A percentile compares a stretch with the other conserved stretches of the same genome.
These are phyloP conservation scores for Xylaria castorea DNA, from an alignment of 495 filamentous ascomycete genomes.

Conservation along the genomic window DNA sequence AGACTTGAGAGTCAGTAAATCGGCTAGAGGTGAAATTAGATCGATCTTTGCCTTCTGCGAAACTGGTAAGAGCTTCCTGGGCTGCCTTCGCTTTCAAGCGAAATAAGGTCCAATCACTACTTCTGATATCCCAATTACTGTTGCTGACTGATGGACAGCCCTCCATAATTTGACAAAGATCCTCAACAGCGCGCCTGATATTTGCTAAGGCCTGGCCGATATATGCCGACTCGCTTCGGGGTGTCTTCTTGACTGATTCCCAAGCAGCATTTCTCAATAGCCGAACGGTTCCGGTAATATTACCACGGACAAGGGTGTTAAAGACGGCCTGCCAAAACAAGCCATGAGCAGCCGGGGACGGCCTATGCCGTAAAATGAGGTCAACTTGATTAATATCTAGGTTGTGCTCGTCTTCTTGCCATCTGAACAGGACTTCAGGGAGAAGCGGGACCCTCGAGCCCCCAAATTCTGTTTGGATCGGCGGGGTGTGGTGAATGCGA, in stretches of 20 bases:
- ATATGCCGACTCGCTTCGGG: constrained; percentile 67
- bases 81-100: constrained; percentile 71
- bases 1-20: constrained; percentile 41
- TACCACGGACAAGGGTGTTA: constrained; percentile 71
- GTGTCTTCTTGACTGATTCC: constrained; percentile 63
- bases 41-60: constrained; percentile 73
- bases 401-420: constrained; percentile 74
- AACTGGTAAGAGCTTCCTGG: constrained; percentile 69
- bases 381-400: constrained; percentile 65
- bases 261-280: constrained; percentile 77
- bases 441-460: constrained; percentile 54
- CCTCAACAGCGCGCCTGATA: constrained; percentile 70
- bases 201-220: constrained; percentile 72
- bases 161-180: constrained; percentile 68
- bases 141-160: constrained; percentile 69
- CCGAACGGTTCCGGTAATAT: constrained; percentile 64
- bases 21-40: constrained; percentile 44
- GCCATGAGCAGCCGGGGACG: constrained; percentile 73
- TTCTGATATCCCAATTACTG: constrained; percentile 76
- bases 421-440: constrained; percentile 77
- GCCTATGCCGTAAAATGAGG: constrained; percentile 64
- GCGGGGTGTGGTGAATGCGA: constrained; percentile 71
- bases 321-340: constrained; percentile 83
- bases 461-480: constrained; percentile 50
- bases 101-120: constrained; percentile 78